These are phyloP conservation scores for Aspergillus olivimuriae DNA, from an alignment of 495 filamentous ascomycete genomes.

Conservation along the genomic window DNA sequence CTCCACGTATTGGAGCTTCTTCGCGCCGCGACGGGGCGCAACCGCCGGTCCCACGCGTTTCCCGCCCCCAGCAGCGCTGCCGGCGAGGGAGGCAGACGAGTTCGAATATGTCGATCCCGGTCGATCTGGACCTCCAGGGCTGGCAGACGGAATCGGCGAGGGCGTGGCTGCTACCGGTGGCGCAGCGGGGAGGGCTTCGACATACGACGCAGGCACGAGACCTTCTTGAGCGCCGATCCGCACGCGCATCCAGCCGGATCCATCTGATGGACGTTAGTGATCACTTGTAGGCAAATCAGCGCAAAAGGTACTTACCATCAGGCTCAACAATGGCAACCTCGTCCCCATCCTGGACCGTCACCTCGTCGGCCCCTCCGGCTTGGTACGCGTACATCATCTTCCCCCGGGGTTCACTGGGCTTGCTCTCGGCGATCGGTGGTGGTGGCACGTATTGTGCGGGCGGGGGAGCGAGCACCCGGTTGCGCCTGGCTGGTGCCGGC, in stretches of 20 bases:
- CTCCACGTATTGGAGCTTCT: conserved; percentile 92
- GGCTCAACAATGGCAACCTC: conserved; percentile 75
- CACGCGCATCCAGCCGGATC: conserved; percentile 85
- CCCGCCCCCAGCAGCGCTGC: conserved; percentile 31
- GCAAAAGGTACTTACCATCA: conserved; percentile 59
- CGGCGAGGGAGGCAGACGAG: conserved; percentile 65
- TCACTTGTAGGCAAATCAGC: background rate
- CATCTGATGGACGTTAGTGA: conserved; percentile 48
- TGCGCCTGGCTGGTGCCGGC: conserved; percentile 44
- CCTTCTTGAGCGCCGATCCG: conserved; percentile 62
- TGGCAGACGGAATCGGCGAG: conserved; percentile 32
- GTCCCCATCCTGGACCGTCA: conserved; percentile 69
- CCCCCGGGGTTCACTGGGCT: conserved; percentile 57
- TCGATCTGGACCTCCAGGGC: conserved; percentile 38
- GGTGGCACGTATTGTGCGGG: conserved; percentile 70
- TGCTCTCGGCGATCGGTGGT: conserved; percentile 40
- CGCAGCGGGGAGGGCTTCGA: conserved; percentile 52
- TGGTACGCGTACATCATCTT: conserved; percentile 89
- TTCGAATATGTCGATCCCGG: conserved; percentile 69
- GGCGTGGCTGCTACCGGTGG: conserved; percentile 32
- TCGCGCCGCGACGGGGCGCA: conserved; percentile 83
- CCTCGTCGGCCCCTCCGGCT: conserved; percentile 69
- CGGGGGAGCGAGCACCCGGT: conserved; percentile 79
- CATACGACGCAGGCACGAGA: conserved; percentile 79
- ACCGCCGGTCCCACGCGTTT: conserved; percentile 94